Conservation (phyloP, 2,329 filamentous ascomycete species). For the Fusarium humuli region DNA sequence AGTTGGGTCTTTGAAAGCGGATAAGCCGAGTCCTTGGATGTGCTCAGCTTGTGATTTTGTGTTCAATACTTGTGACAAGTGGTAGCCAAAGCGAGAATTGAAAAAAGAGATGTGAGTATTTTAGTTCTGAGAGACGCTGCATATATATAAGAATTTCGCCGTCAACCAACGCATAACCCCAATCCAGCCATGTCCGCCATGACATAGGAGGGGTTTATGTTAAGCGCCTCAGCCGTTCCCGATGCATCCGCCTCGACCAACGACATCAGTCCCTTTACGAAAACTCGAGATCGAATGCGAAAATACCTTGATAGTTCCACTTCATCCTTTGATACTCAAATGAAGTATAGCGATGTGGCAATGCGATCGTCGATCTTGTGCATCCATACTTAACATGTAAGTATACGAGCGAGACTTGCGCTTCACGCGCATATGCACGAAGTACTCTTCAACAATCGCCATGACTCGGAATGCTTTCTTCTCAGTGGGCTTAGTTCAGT, state of each 20-base stretch:
- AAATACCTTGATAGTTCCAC: constrained; percentile 20
- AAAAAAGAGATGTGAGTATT: neutral
- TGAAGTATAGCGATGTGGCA: constrained; percentile 12
- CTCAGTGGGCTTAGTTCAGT: neutral
- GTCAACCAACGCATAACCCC: neutral
- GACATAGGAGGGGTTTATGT: constrained; percentile 23
- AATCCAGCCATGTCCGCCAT: constrained; percentile 1
- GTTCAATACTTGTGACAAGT: neutral
- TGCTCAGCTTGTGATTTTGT: neutral
- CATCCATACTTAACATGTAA: neutral
- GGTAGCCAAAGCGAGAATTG: neutral
- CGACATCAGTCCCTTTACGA: constrained; percentile 15
- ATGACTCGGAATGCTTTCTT: neutral
- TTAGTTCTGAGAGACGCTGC: neutral
- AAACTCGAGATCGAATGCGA: constrained; percentile 21
- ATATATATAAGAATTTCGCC: neutral
- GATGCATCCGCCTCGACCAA: constrained; percentile 17
- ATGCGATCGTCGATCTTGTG: constrained; percentile 1
- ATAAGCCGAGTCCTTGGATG: neutral
- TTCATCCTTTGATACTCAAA: neutral
- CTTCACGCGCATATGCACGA: neutral
- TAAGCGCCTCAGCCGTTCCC: constrained; percentile 10
- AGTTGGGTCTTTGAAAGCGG: neutral
- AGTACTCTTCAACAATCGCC: neutral
- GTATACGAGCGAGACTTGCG: neutral